Percentiles rank a stretch among this genome's conserved stretches.
Conservation (phyloP, 345 rosid species). For the Conringia planisiliqua region DNA sequence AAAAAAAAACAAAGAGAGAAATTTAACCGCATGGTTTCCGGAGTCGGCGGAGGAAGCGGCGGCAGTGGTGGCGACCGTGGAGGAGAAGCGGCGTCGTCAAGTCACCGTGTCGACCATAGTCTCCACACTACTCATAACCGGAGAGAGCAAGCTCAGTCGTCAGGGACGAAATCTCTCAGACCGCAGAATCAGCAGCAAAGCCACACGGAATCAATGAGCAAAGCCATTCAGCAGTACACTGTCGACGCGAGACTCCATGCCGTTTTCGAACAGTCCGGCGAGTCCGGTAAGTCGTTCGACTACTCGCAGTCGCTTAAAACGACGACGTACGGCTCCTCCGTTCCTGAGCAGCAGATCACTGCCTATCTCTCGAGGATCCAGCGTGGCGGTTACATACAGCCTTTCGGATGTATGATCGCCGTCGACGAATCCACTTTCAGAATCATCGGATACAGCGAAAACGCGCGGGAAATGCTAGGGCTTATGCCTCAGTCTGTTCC, state of each 20-base stretch:
- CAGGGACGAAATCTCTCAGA: conserved; percentile 42
- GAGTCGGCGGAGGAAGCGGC: background rate
- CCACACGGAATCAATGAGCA: conserved; percentile 56
- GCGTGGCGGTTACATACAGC: conserved; percentile 88
- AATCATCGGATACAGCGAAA: conserved; percentile 76
- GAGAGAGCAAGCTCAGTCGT: conserved; percentile 42
- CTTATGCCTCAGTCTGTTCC: conserved; percentile 83
- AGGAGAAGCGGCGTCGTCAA: conserved; percentile 4
- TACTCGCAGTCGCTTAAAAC: conserved; percentile 71
- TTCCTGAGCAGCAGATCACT: conserved; percentile 83
- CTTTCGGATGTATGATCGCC: conserved; percentile 88
- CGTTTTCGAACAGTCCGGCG: conserved; percentile 86
- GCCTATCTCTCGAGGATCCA: conserved; percentile 84
- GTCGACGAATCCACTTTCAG: conserved; percentile 67
- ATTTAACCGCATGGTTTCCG: conserved; percentile 2
- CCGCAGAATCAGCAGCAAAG: conserved; percentile 6
- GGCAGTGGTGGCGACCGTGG: background rate
- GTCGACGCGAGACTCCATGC: conserved; percentile 94
- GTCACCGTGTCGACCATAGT: background rate
- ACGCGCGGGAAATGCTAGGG: conserved; percentile 88
- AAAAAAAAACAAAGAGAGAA: background rate
- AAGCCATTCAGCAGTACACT: conserved; percentile 92
- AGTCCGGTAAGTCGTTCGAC: conserved; percentile 81
- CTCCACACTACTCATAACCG: background rate
- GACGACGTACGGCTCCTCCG: conserved; percentile 42